These are phyloP conservation scores for Cryphonectria carpinicola DNA, from an alignment of 2,329 filamentous ascomycete species.

Conservation along the genomic window DNA sequence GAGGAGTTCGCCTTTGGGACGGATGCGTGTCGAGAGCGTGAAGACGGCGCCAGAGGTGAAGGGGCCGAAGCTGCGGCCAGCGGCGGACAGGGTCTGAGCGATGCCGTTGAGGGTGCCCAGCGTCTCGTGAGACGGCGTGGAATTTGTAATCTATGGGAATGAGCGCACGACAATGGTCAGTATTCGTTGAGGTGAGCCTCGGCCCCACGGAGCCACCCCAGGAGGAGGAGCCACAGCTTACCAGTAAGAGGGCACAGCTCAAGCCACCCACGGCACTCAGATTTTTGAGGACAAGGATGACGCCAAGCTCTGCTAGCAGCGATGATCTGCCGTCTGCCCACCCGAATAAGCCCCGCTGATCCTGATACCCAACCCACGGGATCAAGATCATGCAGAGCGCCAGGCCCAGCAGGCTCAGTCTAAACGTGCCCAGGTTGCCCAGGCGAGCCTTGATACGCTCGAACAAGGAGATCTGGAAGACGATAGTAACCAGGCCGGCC, in stretches of 20 bases:
- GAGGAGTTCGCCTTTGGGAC: conserved; percentile 80
- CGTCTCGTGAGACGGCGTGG: conserved; percentile 80
- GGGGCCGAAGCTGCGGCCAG: conserved; percentile 84
- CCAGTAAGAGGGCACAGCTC: conserved; percentile 85
- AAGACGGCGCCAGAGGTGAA: conserved; percentile 88
- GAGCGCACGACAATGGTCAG: neutral
- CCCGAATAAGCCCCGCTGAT: conserved; percentile 59
- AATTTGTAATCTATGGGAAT: conserved; percentile 81
- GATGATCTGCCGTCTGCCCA: conserved; percentile 66
- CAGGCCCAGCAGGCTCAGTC: conserved; percentile 76
- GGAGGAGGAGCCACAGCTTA: conserved; percentile 48
- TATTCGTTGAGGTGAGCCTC: neutral
- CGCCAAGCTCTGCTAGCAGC: conserved; percentile 80
- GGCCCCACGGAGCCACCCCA: neutral
- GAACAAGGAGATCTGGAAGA: conserved; percentile 89
- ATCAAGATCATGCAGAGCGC: conserved; percentile 83
- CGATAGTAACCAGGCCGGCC: conserved; percentile 81
- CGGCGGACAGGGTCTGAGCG: conserved; percentile 90
- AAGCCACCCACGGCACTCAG: conserved; percentile 87
- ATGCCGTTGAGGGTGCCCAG: conserved; percentile 91
- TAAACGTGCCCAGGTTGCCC: conserved; percentile 86
- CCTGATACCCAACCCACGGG: conserved; percentile 84
- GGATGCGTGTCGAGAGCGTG: conserved; percentile 72
- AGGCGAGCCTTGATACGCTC: conserved; percentile 75
- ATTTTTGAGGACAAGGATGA: conserved; percentile 84